Conservation (phyloP, 768 basidiomycete genomes). For the Macrocybe gigantea region DNA sequence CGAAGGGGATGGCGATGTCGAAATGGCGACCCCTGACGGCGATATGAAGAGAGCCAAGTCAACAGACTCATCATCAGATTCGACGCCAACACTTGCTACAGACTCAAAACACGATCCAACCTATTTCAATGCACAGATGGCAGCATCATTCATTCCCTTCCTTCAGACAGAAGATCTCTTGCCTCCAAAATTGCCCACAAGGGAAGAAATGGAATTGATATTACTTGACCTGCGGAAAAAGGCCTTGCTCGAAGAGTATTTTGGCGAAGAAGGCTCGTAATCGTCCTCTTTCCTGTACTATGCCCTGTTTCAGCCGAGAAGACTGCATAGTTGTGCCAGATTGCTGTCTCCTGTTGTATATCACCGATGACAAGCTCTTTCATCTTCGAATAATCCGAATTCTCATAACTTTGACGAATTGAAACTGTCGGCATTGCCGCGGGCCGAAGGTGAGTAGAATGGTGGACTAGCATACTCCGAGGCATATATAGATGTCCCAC, state of each 20-base stretch:
- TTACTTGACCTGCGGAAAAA: conserved; percentile 75
- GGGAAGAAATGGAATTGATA: conserved; percentile 73
- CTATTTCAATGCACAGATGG: conserved; percentile 44
- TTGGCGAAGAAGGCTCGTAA: conserved; percentile 32
- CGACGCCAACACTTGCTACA: no score
- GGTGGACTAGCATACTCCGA: no score
- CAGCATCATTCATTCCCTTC: conserved; percentile 68
- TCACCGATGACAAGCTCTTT: no score
- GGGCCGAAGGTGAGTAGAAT: no score
- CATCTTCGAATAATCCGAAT: no score
- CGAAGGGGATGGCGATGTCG: conserved; percentile 36
- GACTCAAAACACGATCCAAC: conserved; percentile 19
- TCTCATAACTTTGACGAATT: no score
- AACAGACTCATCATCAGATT: conserved; percentile 11
- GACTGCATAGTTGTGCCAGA: no score
- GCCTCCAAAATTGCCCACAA: conserved; percentile 69
- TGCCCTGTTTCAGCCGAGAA: no score
- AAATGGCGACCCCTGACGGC: conserved; percentile 28
- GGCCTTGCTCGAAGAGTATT: conserved; percentile 74
- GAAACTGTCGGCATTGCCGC: no score
- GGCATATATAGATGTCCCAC: no score
- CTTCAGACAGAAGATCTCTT: conserved; percentile 67
- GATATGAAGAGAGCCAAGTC: conserved; percentile 26
- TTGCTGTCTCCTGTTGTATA: no score
- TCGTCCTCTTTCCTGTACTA: background rate